Evolutionary conservation across 208 protist species (phyloP).

Genomic region (Leishmania amazonensis): DNA sequence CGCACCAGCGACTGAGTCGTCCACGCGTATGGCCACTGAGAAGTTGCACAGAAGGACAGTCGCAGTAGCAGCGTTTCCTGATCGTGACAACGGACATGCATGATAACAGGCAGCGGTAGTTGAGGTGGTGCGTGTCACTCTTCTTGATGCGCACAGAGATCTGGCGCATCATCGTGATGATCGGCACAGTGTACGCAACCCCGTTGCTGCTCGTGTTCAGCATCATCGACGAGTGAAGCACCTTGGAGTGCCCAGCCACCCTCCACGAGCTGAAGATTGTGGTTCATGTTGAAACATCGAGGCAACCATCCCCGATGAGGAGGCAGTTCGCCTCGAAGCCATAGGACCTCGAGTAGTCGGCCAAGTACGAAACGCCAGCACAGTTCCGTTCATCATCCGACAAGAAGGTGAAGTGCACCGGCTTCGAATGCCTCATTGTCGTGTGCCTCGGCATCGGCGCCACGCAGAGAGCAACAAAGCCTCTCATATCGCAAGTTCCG

Average conservation of each 20-base stretch:
- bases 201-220: constrained; percentile 47
- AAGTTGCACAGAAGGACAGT: not conserved
- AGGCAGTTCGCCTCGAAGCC: constrained; percentile 34
- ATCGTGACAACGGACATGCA: constrained; percentile 40
- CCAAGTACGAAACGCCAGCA: constrained; percentile 35
- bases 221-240: constrained; percentile 53
- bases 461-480: constrained; percentile 56
- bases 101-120: constrained; percentile 36
- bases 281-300: constrained; percentile 35
- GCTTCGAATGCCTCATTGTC: constrained; percentile 50
- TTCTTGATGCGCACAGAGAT: constrained; percentile 31
- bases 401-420: constrained; percentile 54
- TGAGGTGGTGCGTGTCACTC: constrained; percentile 19
- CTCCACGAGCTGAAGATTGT: constrained; percentile 34
- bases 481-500: constrained; percentile 66
- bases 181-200: constrained; percentile 42
- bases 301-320: constrained; percentile 33
- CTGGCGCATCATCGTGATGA: constrained; percentile 42
- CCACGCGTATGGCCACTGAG: not conserved
- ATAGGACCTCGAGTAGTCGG: constrained; percentile 25
- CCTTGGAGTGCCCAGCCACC: constrained; percentile 44
- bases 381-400: constrained; percentile 54
- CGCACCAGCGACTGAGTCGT: not conserved
- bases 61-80: constrained; percentile 22
- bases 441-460: constrained; percentile 40